A percentile compares a stretch with the other conserved stretches of the same genome.
Conservation (phyloP, 75 land plant species). For the Larix kaempferi region DNA sequence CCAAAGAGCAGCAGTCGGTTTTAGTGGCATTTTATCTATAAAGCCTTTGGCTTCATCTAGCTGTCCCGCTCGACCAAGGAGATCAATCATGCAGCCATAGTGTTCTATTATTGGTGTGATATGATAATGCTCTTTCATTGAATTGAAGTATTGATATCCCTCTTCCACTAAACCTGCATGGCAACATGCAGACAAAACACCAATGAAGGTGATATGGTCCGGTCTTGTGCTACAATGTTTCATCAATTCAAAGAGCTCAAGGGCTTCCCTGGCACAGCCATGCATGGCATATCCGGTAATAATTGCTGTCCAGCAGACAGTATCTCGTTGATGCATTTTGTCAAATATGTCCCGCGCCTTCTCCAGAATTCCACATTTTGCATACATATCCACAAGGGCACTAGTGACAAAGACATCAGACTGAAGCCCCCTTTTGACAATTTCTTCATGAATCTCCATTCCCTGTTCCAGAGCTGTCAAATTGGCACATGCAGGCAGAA, state of each 20-base stretch:
- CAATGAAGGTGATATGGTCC: constrained; percentile 11
- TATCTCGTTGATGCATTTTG: constrained; percentile 25
- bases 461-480: constrained; percentile 21
- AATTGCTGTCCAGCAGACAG: constrained; percentile 53
- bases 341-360: constrained; percentile 31
- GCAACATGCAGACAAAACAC: constrained; percentile 13
- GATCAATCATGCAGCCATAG: constrained; percentile 16
- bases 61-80: constrained; percentile 7
- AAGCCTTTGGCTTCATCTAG: constrained; percentile 9
- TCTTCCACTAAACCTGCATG: constrained; percentile 1
- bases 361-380: constrained; percentile 30
- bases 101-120: constrained; percentile 7
- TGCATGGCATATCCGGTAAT: constrained; percentile 31
- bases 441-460: constrained; percentile 23
- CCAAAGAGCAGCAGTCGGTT: constrained; percentile 12
- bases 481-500: constrained; percentile 38
- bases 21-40: constrained; percentile 8
- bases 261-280: neutral
- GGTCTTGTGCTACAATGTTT: neutral
- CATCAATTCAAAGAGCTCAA: neutral
- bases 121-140: neutral
- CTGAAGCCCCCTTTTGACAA: constrained; percentile 30
- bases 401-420: constrained; percentile 23
- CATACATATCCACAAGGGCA: constrained; percentile 64
- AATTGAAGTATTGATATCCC: neutral